Evolutionary conservation across 352 stramenopile genomes (phyloP), one percentile per base, ranked within the genome.

Genomic region (Pythium dissotocum): DNA sequence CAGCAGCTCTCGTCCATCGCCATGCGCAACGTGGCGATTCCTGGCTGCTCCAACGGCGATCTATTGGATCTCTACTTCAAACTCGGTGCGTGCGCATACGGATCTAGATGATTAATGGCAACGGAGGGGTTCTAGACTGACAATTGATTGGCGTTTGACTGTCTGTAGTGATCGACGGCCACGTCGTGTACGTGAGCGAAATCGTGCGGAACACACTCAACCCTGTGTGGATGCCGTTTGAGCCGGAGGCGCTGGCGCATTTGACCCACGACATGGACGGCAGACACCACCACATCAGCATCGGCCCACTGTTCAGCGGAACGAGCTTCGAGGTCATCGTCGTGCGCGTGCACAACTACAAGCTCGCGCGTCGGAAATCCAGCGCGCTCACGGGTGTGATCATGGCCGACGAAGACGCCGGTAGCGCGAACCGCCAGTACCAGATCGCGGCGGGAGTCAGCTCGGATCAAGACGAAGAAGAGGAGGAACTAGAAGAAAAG

Each of bases 1-100:
- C 80, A 90, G 78, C 85, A 94, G 69, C 80, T 94, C 59, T 85
- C 72, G 24, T 77, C 79, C 59, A 90, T 94, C 61, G 80, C 82
- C 61, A 88, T 94, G 85, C 85, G 85, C 66, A 94, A 92, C 68
- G 56, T 94, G 32, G 78, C 83, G n/a, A 68, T 88, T 21, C 63
- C 77, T 16, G 82, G 83, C 58, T 78, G 75, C 3, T 61, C 57
- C 63, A 69, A 66, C 36, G 80, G 82, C 13, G 64, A 76, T 30
- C 75, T 93, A 55, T 76, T 93, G 61, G 81, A 85, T 63, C 79
- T 93, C 16, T 93, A 89, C 72, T 93, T 91, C 62, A 89, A 87
- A 67, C 70, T 91, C 58, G 84, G 83, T 92, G 67, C 46, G 72
- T 78, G 21, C 21, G 21, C 21, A 24, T 9, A 12, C 2, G 13